phyloP scores from a whole-genome alignment of 768 basidiomycete genomes.

The Mycena kentingensis region DNA sequence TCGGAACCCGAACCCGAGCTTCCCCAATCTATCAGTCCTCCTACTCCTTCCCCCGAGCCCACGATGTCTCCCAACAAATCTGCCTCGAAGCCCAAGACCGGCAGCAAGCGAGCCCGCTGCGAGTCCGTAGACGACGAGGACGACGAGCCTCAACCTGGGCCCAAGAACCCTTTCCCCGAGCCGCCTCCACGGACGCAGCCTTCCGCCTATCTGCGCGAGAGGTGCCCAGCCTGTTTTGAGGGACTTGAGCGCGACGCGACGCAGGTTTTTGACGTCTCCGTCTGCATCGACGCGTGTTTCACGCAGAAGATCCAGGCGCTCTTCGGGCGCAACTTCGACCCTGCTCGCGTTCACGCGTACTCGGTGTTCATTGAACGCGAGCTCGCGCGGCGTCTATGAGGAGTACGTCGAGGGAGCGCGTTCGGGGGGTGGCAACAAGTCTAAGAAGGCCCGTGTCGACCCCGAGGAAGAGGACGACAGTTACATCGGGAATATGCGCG shows the following conservation, averaged over 20 bases:
- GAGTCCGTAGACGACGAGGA: too few relatives aligned
- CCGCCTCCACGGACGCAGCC: too few relatives aligned
- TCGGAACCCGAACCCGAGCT: neutral
- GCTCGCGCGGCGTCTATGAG: slow-evolving; percentile 25
- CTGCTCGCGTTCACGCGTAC: slow-evolving; percentile 21
- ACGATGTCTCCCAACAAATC: too few relatives aligned
- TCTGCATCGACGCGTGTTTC: too few relatives aligned
- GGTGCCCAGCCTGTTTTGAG: slow-evolving; percentile 24
- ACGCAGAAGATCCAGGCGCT: slow-evolving; percentile 32
- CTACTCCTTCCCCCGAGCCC: neutral
- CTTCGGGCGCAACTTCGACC: slow-evolving; percentile 15
- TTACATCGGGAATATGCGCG: slow-evolving; percentile 26
- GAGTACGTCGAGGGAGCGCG: slow-evolving; percentile 19
- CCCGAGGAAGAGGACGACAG: slow-evolving; percentile 7
- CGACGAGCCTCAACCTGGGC: too few relatives aligned
- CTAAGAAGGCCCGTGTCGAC: neutral
- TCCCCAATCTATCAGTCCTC: too few relatives aligned
- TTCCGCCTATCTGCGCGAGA: slow-evolving; percentile 23
- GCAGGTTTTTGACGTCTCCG: neutral
- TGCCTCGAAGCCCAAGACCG: neutral
- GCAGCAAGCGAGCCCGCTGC: too few relatives aligned
- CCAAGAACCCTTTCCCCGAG: too few relatives aligned
- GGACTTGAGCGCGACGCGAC: slow-evolving; percentile 7
- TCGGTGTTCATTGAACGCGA: slow-evolving; percentile 26
- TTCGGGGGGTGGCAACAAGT: neutral